Evolutionary conservation across 2,329 filamentous ascomycete species (phyloP), one percentile per base, ranked within the genome.

Genomic region (Colletotrichum coccodes): DNA sequence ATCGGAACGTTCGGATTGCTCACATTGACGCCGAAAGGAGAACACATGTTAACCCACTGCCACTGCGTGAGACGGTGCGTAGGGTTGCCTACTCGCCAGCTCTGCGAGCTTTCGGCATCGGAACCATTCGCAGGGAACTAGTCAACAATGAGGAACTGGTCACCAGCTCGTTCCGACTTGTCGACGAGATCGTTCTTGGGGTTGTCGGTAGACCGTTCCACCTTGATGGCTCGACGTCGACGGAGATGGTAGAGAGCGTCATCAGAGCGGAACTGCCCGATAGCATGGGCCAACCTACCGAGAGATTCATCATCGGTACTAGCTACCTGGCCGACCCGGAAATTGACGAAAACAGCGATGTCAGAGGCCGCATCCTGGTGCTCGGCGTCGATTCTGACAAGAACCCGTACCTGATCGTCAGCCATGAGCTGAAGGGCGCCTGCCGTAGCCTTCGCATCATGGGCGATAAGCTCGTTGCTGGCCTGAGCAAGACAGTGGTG

Each of bases 231-330:
- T 81, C 80, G 0, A 78, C 79, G 2, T 79, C 81, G 2, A 73
- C 83, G 3, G 96, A 99, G 79, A 83, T 98, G 52, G 89, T 98
- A 4, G 96, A 98, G 79, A 91, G 92, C 70, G 91, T 97, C 8
- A 90, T 97, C 66, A 89, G 93, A 38, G 91, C 93, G 6, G 89
- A 94, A 72, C 85, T 98, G 14, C 85, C 87, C 3, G 91, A 84
- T 73, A 81, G 81, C 4, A 83, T 82, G 47, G 90, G 89, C 11
- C 82, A 85, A 32, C 77, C 80, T 6, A 87, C 86, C 0, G 95
- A 98, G 77, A 86, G 94, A 47, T 98, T 98, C 75, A 83, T 98
- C n/a, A 89, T 98, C 7, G 96, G 96, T 7, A 98, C 96, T 0
- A 93, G 93, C 63, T 95, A 92, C 74, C 77, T 95, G 49, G 84